phyloP scores from a whole-genome alignment of 2,329 filamentous ascomycete genomes.

The Alternaria consortialis region DNA sequence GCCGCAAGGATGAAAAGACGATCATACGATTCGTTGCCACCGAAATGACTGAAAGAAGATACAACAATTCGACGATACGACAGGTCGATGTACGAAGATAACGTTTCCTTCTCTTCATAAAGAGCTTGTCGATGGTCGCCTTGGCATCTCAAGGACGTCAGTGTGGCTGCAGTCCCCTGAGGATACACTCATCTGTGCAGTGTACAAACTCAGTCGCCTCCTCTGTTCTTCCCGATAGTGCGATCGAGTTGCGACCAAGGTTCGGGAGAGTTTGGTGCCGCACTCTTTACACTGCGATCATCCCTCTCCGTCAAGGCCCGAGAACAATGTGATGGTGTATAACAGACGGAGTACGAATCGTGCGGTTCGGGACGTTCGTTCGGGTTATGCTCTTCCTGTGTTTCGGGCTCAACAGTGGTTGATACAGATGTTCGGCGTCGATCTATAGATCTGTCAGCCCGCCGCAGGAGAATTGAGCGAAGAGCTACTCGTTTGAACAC shows the following conservation, averaged over 20 bases:
- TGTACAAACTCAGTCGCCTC: neutral
- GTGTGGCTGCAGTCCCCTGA: neutral
- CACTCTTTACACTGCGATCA: neutral
- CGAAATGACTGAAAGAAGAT: neutral
- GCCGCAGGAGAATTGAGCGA: too few relatives aligned
- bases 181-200: neutral
- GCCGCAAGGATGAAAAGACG: neutral
- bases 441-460: neutral
- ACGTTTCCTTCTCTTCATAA: neutral
- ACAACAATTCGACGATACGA: neutral
- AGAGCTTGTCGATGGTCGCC: neutral
- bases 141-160: neutral
- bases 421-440: neutral
- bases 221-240: neutral
- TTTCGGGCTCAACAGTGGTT: neutral
- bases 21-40: neutral
- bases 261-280: neutral
- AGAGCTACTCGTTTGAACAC: too few relatives aligned
- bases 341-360: neutral
- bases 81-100: neutral
- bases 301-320: neutral
- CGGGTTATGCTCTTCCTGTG: neutral
- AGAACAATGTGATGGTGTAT: constrained; percentile 1
- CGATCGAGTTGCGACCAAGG: neutral
- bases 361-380: neutral